Evolutionary conservation across 2,329 filamentous ascomycete genomes (phyloP), one percentile per base, ranked within the genome.

Genomic region (Pleoardoris graminearum): DNA sequence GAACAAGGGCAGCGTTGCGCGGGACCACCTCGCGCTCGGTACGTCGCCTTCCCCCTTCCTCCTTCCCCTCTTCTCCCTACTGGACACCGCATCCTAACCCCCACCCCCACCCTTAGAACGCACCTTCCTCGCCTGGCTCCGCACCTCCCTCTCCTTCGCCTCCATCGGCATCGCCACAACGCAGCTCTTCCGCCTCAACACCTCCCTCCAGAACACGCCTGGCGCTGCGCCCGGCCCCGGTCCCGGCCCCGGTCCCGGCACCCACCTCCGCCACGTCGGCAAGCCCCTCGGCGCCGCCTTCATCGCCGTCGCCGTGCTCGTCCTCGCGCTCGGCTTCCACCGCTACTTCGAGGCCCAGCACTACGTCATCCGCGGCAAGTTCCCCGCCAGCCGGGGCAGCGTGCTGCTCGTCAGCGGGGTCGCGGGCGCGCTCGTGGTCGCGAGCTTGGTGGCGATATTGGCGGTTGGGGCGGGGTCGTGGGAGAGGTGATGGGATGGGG

Each of bases 81-180:
- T 27, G n/a, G 4, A 32, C 10, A 3, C 48, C 22, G 7, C 17
- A 19, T 11, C 27, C 3, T 29, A 17, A 12, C 21, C 27, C 7
- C 29, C 10, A 12, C 30, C 16, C 22, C 21, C 4, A 7, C 10
- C 29, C 25, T 7, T 12, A 91, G 90, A 94, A 74, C 83, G 90
- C 17, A 94, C 90, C 0, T 94, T 93, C 72, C 83, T 94, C 27
- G 90, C 90, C 49, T 94, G 90, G 90, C 81, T 94, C 37, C 84
- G 90, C 47, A 94, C 90, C 2, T 91, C 88, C 2, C 81, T 94
- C 30, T 85, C 88, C 21, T 94, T 94, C 66, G 88, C 89, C 10
- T 88, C 84, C 29, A 93, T 94, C 60, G 90, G 90, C 51, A 89
- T 94, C 54, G 90, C 89, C 37, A 83, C 94, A 35, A 93, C 90